phyloP scores from a whole-genome alignment of 306 rosid species.

The Glycine tomentella region DNA sequence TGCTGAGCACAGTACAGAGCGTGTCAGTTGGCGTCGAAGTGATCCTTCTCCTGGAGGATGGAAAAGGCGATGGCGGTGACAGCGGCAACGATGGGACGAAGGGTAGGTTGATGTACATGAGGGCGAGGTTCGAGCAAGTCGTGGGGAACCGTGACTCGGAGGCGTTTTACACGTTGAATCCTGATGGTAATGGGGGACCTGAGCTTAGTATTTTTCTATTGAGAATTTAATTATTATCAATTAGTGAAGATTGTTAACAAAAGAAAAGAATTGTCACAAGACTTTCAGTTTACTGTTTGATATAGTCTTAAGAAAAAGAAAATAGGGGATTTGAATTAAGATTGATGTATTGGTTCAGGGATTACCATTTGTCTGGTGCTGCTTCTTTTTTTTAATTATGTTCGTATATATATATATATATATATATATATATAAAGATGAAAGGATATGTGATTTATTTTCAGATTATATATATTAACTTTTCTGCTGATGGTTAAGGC shows the following conservation, averaged over 20 bases:
- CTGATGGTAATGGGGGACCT: slow-evolving; percentile 91
- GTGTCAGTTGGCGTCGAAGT: slow-evolving; percentile 94
- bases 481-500: too few relatives aligned
- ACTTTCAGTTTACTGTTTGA: slow-evolving; percentile 22
- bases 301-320: slow-evolving; percentile 26
- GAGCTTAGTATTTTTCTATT: slow-evolving; percentile 89
- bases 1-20: slow-evolving; percentile 70
- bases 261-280: background rate
- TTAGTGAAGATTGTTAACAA: background rate
- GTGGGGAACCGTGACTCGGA: slow-evolving; percentile 97
- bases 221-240: slow-evolving; percentile 56
- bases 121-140: slow-evolving; percentile 90
- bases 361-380: background rate
- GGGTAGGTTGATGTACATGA: slow-evolving; percentile 94
- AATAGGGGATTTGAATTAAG: slow-evolving; percentile 19
- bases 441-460: slow-evolving; percentile 6
- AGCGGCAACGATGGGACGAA: slow-evolving; percentile 53
- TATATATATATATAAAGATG: too few relatives aligned
- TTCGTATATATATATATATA: too few relatives aligned
- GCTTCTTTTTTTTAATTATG: background rate
- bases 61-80: background rate
- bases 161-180: slow-evolving; percentile 95
- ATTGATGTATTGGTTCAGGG: slow-evolving; percentile 34
- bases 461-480: background rate
- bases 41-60: slow-evolving; percentile 71